phyloP scores from a whole-genome alignment of 2,329 filamentous ascomycete species.

The Alternaria sp. region DNA sequence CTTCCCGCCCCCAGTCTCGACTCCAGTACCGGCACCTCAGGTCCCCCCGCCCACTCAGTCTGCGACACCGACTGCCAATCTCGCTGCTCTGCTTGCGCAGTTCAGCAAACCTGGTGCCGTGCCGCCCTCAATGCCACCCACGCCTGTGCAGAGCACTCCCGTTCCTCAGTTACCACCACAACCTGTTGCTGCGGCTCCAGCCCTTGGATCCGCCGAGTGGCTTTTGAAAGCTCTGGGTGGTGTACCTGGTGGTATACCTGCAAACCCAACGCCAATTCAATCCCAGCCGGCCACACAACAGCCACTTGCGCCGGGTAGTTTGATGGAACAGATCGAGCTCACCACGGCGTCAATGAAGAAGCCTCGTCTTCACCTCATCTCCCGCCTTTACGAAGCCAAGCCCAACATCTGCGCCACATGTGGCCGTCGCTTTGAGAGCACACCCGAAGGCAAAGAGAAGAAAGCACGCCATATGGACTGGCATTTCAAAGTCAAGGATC shows the following conservation, averaged over 20 bases:
- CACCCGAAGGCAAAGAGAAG: constrained; percentile 78
- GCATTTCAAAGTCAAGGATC: constrained; percentile 95
- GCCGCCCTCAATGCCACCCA: constrained; percentile 20
- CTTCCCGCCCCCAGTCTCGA: constrained; percentile 27
- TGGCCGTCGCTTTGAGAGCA: constrained; percentile 81
- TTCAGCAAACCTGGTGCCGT: constrained; percentile 34
- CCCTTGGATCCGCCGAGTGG: constrained; percentile 37
- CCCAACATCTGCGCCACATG: constrained; percentile 91
- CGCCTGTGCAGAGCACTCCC: constrained; percentile 22
- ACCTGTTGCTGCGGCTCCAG: constrained; percentile 15
- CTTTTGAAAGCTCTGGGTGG: constrained; percentile 40
- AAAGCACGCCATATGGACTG: constrained; percentile 96
- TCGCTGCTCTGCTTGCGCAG: constrained; percentile 42
- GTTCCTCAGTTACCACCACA: constrained; percentile 29
- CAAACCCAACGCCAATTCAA: constrained; percentile 33
- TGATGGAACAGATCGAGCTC: constrained; percentile 62
- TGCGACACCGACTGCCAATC: constrained; percentile 34
- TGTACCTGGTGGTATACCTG: constrained; percentile 30
- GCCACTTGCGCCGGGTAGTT: constrained; percentile 44
- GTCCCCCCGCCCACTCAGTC: constrained; percentile 35
- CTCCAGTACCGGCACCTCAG: constrained; percentile 27
- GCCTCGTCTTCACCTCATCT: constrained; percentile 75
- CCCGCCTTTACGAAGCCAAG: constrained; percentile 77
- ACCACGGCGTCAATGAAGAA: constrained; percentile 74
- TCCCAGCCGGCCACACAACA: constrained; percentile 38